Base-by-base conservation (phyloP, 306 rosid species). In the Comarum palustre region DNA sequence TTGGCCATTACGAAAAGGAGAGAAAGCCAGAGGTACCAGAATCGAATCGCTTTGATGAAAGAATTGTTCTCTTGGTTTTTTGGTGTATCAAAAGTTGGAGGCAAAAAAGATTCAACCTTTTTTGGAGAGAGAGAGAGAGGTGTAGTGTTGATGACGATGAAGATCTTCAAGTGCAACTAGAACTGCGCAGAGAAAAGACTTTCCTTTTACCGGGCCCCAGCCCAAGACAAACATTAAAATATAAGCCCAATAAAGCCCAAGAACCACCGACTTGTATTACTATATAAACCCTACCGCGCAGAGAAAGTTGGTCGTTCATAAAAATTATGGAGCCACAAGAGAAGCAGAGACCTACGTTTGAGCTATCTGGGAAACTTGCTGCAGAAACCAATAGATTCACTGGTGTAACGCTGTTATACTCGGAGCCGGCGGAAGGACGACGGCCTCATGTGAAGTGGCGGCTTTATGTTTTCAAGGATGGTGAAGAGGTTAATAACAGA, bases 281-380 rank as follows among this genome's bases (percentile, higher is more conserved):
- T 32, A 5, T 34, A 34, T 34, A 34, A 34, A 34, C 5, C 5
- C 38, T 34, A 6, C 6, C 16, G 0, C n/a, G 6, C 52, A 47
- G 19, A 16, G n/a, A n/a, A 47, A 47, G 52, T 16, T 16, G 25
- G 25, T n/a, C 55, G 55, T 20, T 7, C 20, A 19, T 51, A 51
- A n/a, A n/a, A n/a, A n/a, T n/a, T 59, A 88, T 85, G 87, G 88
- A 86, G 64, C 91, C 80, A 68, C 84, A 86, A 71, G 84, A 85
- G 71, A 93, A 91, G 98, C 85, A 86, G 78, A 85, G 86, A 73
- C 97, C 98, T 82, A 89, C 96, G 17, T 93, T 89, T 82, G 98
- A 93, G 80, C 84, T 93, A 43, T 93, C 97, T 51, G 97, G 98
- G 76, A 89, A 89, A 79, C 98, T 94, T 54, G 95, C 95, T 19